Base-by-base conservation (phyloP, 495 filamentous ascomycete genomes). In the Penicillium psychrofluorescens region DNA sequence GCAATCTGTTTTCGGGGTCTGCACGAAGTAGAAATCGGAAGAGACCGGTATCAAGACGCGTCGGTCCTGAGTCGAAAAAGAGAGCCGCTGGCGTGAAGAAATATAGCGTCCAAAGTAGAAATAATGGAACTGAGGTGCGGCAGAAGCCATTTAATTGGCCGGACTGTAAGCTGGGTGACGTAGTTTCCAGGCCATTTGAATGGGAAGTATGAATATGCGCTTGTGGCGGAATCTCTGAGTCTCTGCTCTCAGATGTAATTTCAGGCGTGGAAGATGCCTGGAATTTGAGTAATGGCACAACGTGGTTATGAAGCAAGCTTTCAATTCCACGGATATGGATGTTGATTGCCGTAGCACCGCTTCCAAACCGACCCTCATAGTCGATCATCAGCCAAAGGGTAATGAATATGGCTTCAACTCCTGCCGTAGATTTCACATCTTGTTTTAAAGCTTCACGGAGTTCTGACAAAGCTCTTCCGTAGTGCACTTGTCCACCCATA, bases 371-470 rank as follows among this genome's bases (percentile, higher is more conserved):
- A 35, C 63, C 58, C 36, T 66, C 62, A 15, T 66, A 66, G 39
- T 63, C 62, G 11, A 66, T 55, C 60, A 66, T 60, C 36, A 63
- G 37, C 60, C 60, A 66, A 10, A 66, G 31, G 0, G 62, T 66
- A 35, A 66, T 59, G 31, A 63, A 63, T 6, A 62, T 60, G 7
- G 60, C 58, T 28, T 66, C 62, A 5, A 62, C 46, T 12, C 59
- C 47, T 13, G 53, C 51, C 9, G 58, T 50, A 1, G 60, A 43
- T 28, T 58, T 62, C 3, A 58, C 60, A 10, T 58, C 60, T 7
- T 53, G 49, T 38, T 55, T 56, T 33, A 66, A 37, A 13, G 55
- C 60, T 37, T 62, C 52, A 9, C 58, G 58, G 0, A 66, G 55
- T 14, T 50, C 53, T 5, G 60, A 56, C 11, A 66, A 36, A 11